Evolutionary conservation across 305 asterid genomes (phyloP).

Genomic region (Fraxinus xanthoxyloides): DNA sequence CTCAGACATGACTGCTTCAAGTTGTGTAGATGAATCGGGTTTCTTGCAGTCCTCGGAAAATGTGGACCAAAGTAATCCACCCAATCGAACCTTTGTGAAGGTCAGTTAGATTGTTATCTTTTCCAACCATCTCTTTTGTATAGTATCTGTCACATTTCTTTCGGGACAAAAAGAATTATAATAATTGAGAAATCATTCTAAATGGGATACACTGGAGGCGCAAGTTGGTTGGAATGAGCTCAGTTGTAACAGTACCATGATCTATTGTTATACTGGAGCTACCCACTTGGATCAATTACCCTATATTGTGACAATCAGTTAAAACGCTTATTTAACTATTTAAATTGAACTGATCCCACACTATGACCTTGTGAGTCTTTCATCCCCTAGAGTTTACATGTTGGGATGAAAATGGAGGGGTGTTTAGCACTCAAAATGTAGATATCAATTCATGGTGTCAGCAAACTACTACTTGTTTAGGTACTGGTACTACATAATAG

Average conservation of each 20-base stretch:
- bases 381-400: background rate
- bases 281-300: background rate
- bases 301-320: background rate
- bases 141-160: background rate
- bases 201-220: background rate
- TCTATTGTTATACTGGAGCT: background rate
- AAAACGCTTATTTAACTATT: background rate
- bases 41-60: slow-evolving; percentile 83
- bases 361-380: background rate
- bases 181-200: background rate
- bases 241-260: background rate
- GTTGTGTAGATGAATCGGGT: slow-evolving; percentile 85
- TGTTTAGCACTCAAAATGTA: background rate
- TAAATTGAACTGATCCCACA: background rate
- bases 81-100: slow-evolving; percentile 80
- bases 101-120: slow-evolving; percentile 33
- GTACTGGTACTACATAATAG: background rate
- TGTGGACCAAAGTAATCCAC: slow-evolving; percentile 61
- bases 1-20: slow-evolving; percentile 72
- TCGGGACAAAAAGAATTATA: background rate
- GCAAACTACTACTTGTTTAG: background rate
- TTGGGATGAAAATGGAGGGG: background rate
- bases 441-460: background rate
- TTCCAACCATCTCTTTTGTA: background rate
- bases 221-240: background rate